Percentiles rank a stretch among this genome's conserved stretches.
Evolutionary conservation across 2,329 filamentous ascomycete species (phyloP).

Genomic region (Nemania serpens): DNA sequence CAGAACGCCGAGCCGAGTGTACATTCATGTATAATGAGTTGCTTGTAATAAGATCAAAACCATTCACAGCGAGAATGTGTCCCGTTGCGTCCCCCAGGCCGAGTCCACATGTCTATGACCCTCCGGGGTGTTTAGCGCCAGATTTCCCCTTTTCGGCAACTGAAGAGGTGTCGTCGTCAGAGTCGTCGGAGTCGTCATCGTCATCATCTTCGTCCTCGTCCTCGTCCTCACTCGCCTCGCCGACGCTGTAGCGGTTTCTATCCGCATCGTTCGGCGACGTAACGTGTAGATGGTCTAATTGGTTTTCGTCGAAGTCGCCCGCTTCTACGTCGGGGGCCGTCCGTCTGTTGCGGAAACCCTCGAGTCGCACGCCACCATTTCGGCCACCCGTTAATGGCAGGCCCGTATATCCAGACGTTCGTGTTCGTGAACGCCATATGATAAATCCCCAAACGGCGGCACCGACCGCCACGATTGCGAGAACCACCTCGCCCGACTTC

Average conservation of each 20-base stretch:
- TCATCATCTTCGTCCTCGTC: slow-evolving; percentile 49
- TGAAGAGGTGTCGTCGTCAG: slow-evolving; percentile 55
- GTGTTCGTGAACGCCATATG: slow-evolving; percentile 66
- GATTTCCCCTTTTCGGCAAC: slow-evolving; percentile 26
- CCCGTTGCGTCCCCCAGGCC: not conserved
- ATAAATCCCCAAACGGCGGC: slow-evolving; percentile 76
- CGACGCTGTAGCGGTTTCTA: slow-evolving; percentile 59
- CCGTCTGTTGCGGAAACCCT: slow-evolving; percentile 53
- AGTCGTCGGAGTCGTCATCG: slow-evolving; percentile 46
- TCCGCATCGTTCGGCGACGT: slow-evolving; percentile 50
- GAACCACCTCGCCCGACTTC: slow-evolving; percentile 81
- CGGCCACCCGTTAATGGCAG: slow-evolving; percentile 48
- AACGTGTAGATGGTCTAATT: slow-evolving; percentile 64
- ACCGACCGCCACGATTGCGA: slow-evolving; percentile 78
- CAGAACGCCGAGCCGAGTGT: not conserved
- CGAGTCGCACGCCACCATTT: slow-evolving; percentile 46
- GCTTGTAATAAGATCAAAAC: not conserved
- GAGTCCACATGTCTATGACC: not conserved
- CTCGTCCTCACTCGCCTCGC: slow-evolving; percentile 61
- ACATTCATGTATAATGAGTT: slow-evolving; percentile 3
- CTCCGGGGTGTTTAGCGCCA: slow-evolving; percentile 32
- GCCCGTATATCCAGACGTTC: slow-evolving; percentile 59
- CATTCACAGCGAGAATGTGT: not conserved
- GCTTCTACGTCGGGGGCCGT: slow-evolving; percentile 61
- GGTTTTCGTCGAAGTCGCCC: slow-evolving; percentile 68